These are phyloP conservation scores for Erodium chrysanthum DNA, from an alignment of 441 rosid genomes.

Conservation along the genomic window DNA sequence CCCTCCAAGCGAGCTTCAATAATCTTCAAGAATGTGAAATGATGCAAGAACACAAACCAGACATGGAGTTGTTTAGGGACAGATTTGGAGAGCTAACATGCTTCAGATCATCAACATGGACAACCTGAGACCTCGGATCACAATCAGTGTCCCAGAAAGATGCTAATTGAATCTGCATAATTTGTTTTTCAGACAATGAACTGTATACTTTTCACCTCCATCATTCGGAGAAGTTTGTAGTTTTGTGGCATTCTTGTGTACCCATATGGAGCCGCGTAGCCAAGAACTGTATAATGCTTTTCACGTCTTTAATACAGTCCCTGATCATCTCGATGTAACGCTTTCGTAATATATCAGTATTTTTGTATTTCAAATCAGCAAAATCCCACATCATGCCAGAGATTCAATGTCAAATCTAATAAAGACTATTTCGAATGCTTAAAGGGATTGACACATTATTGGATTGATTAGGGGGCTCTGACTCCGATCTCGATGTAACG, in stretches of 20 bases:
- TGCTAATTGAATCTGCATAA: slow-evolving; percentile 17
- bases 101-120: slow-evolving; percentile 31
- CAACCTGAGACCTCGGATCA: slow-evolving; percentile 27
- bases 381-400: background rate
- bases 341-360: background rate
- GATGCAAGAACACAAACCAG: slow-evolving; percentile 5
- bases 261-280: too few species aligned
- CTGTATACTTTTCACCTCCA: slow-evolving; percentile 2
- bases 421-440: background rate
- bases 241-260: background rate
- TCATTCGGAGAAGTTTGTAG: background rate
- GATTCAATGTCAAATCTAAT: background rate
- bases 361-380: background rate
- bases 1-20: slow-evolving; percentile 1
- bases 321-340: background rate
- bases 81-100: slow-evolving; percentile 28
- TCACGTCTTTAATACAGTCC: background rate
- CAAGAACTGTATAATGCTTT: background rate
- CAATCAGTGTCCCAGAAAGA: too few species aligned
- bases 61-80: slow-evolving; percentile 28
- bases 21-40: background rate
- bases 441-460: too few species aligned
- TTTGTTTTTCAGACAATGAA: background rate
- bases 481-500: background rate
- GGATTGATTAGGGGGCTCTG: too few species aligned